phyloP scores from a whole-genome alignment of 352 stramenopile genomes.

The Peronospora belbahrii region DNA sequence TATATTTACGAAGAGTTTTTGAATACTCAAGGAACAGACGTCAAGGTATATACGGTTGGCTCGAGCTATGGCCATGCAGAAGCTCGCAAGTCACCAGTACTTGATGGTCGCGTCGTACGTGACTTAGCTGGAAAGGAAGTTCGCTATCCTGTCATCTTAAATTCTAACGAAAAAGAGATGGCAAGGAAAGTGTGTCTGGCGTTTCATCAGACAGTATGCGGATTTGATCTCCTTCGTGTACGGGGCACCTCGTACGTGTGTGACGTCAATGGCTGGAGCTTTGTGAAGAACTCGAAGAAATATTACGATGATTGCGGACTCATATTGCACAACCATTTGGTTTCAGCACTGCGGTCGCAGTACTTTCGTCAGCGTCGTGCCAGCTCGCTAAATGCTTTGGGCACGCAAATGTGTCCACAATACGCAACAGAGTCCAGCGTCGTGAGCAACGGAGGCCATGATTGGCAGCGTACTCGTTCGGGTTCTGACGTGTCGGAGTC shows the following conservation, averaged over 20 bases:
- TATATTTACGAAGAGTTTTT: constrained; percentile 99
- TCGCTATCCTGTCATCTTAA: constrained; percentile 98
- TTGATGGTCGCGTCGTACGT: constrained; percentile 91
- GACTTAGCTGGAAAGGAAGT: constrained; percentile 97
- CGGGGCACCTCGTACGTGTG: constrained; percentile 93
- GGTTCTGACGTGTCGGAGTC: constrained; percentile 62
- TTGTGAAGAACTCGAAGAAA: constrained; percentile 97
- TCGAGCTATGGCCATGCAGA: constrained; percentile 98
- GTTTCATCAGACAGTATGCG: constrained; percentile 98
- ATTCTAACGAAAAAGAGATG: constrained; percentile 97
- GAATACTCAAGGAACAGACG: constrained; percentile 98
- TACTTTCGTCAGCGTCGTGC: constrained; percentile 70
- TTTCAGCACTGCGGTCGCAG: constrained; percentile 66
- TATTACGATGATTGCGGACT: constrained; percentile 98
- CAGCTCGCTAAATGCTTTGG: constrained; percentile 34
- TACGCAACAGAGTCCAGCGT: constrained; percentile 58
- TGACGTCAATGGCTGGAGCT: constrained; percentile 99
- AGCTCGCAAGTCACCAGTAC: constrained; percentile 95
- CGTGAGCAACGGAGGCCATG: constrained; percentile 9
- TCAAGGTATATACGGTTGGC: constrained; percentile 99
- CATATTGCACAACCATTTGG: constrained; percentile 89
- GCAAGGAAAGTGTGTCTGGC: constrained; percentile 89
- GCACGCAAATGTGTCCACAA: constrained; percentile 68
- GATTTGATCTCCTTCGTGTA: constrained; percentile 97
- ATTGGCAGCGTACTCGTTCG: constrained; percentile 43